Evolutionary conservation across 2,329 filamentous ascomycete species (phyloP), one percentile per base, ranked within the genome.

Genomic region (Fusarium sulawesiense): DNA sequence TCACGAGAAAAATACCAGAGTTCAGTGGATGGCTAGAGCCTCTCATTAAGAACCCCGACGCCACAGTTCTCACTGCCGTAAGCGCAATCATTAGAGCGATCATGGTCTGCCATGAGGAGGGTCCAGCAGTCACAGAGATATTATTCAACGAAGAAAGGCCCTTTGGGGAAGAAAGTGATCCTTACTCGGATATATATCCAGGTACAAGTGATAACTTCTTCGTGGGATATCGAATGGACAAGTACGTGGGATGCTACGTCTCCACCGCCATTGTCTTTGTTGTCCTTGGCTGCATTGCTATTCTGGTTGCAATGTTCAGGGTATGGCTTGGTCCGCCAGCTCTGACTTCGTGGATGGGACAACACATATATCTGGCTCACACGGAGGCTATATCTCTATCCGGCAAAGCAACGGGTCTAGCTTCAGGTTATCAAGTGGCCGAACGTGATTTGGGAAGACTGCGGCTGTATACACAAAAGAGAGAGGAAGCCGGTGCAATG

Each of bases 311-410:
- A 4, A 11, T 48, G 18, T 54, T 54, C 37, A 48, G 56, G 13
- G 41, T 46, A 37, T 66, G 51, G 51, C 60, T 69, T 23, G 65
- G 66, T 16, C 56, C 66, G 21, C 40, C 47, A 40, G 42, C 53
- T 16, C 29, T 70, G 41, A 69, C 60, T 37, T 69, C 66, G 13
- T 69, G 65, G 65, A 66, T 66, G 56, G 30, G 60, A 16, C 59
- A 59, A 7, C 42, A 60, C 48, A 27, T 60, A 14, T 60, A 34
- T 29, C 18, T 60, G 11, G 44, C 44, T 16, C 25, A 16, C 14
- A 60, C 58, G 4, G 27, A 44, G n/a, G 29, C 34, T 7, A 34
- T 50, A 8, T 37, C 42, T 42, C 27, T 60, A 13, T 60, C 55
- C n/a, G 20, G 34, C 14, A 59, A 50, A 21, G 42, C n/a, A 10